Evolutionary conservation across 176 grass and related monocot species (phyloP), one percentile per base, ranked within the genome.

Genomic region (Tillandsia fasciculata): DNA sequence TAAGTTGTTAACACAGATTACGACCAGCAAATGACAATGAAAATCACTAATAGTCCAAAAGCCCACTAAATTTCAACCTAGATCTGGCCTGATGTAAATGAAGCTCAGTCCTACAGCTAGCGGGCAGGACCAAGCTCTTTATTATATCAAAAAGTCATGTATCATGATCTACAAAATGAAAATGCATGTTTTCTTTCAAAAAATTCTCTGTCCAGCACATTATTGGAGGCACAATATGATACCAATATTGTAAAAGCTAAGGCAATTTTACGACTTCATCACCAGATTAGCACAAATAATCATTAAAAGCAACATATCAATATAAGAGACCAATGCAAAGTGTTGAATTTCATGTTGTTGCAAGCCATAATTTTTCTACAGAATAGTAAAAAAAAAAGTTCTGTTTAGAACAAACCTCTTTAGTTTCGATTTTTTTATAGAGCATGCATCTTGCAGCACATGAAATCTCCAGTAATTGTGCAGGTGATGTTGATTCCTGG

Each of bases 361-460:
- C 65, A 48, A 49, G 33, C 13, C 23, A 12, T 66, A 48, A 48
- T 47, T 8, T 67, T n/a, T 9, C n/a, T 42, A 42, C 54, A 59
- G 20, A 59, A 9, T 20, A 20, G 54, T 7, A 92, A 4, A 42
- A 42, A 42, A 42, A 42, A 42, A 1, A 5, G 33, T 42, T 42
- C 6, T 3, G 6, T 42, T 42, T 42, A 42, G 6, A 42, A 42
- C 33, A 42, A 42, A 42, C 33, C 33, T 42, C 93, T 89, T 97
- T 92, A 22, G 68, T 65, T 70, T 83, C 89, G 82, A 82, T 92
- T 68, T 71, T 92, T 68, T 65, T 74, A 82, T 97, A 90, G 71
- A 87, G 51, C 61, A 74, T 72, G 85, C 89, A 97, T 78, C 89
- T 92, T 69, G 89, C 82, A 56, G 79, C 50, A 82, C 77, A 86